Evolutionary conservation across 1,284 basidiomycete genomes (phyloP), one percentile per base, ranked within the genome.

Genomic region (Malassezia psittaci): DNA sequence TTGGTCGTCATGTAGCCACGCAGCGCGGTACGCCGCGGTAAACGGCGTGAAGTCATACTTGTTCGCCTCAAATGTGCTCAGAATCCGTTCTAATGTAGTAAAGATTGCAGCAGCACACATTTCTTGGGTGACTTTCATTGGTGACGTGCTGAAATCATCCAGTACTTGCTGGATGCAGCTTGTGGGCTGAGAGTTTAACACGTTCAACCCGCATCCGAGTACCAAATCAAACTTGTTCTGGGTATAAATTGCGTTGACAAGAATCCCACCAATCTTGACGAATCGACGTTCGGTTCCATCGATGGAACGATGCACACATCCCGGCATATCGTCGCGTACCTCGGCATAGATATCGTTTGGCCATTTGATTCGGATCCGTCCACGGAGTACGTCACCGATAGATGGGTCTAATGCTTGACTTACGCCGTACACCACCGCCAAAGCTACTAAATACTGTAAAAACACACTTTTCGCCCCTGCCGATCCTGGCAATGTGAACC

Each of bases 321-420:
- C 46, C 44, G 1, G 37, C 41, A 7, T 77, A 78, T 8, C 78
- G 77, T 9, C 68, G 67, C 35, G 78, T n/a, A 82, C 75, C 36
- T 82, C 80, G 2, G 83, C 85, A 69, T 96, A 98, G 7, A 99
- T 78, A 70, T 99, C 93, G 69, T 98, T 98, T 11, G 93, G 93
- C 94, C 94, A 99, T 76, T 98, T 99, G 51, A 98, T 79, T 4
- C 67, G 50, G 0, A 74, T 52, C 45, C 83, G 81, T 5, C 93
- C 81, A 5, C 79, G 79, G 0, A 81, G 66, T 12, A 79, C 77
- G 6, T 36, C 21, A 0, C 50, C 61, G 0, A 83, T 85, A 58
- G 78, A 78, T 24, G 74, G 75, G 0, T 77, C 62, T 2, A 73
- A 60, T 1, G 59, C 63, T 72, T 68, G 12, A 77, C 78, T 54